Percentiles rank a stretch among this genome's conserved stretches.
These are phyloP conservation scores for Penicillium brevicompactum DNA, from an alignment of 2,329 filamentous ascomycete species.

Conservation along the genomic window DNA sequence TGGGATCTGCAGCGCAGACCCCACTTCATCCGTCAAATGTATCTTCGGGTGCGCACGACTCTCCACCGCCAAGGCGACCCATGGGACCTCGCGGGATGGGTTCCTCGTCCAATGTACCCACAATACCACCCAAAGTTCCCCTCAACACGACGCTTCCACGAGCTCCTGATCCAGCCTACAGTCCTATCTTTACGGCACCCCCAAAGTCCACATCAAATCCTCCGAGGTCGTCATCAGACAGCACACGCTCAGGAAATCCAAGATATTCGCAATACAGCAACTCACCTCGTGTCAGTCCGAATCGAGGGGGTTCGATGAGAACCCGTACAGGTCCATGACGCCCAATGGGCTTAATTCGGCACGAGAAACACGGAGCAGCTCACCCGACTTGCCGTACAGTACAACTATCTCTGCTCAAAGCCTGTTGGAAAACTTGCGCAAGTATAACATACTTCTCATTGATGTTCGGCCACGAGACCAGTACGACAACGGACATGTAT, in stretches of 20 bases:
- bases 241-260: constrained; percentile 39
- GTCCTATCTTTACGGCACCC: constrained; percentile 46
- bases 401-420: constrained; percentile 68
- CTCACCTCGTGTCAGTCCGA: constrained; percentile 38
- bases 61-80: constrained; percentile 32
- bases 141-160: constrained; percentile 46
- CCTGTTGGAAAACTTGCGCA: constrained; percentile 69
- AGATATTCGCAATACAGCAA: constrained; percentile 39
- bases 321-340: constrained; percentile 48
- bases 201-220: constrained; percentile 41
- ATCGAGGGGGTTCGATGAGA: constrained; percentile 38
- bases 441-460: constrained; percentile 73
- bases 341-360: constrained; percentile 44
- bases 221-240: constrained; percentile 45
- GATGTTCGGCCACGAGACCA: constrained; percentile 79
- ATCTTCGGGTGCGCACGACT: constrained; percentile 9
- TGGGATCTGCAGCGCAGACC: constrained; percentile 17
- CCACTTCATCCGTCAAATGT: constrained; percentile 19
- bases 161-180: constrained; percentile 52
- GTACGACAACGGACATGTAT: constrained; percentile 88
- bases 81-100: constrained; percentile 49
- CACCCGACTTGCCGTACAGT: constrained; percentile 55
- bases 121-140: constrained; percentile 48
- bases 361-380: constrained; percentile 45
- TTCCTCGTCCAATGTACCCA: constrained; percentile 34